These are phyloP conservation scores for Pharnaceum exiguum DNA, from an alignment of 148 eudicot species.

Conservation along the genomic window DNA sequence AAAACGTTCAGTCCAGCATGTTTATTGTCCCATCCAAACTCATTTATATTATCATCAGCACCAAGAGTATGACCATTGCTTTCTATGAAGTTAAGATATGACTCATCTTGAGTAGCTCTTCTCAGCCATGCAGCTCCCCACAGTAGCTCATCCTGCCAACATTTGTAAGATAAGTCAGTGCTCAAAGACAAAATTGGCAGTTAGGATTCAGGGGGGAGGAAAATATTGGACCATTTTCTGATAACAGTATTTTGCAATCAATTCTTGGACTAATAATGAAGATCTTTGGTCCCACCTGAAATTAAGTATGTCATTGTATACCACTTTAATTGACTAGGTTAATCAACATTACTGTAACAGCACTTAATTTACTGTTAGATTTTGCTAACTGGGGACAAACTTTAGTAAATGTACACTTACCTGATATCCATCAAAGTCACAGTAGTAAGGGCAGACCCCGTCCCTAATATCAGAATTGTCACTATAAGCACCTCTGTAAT, in stretches of 20 bases:
- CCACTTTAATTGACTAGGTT: no score
- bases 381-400: background rate
- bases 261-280: background rate
- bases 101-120: constrained; percentile 60
- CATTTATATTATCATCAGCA: constrained; percentile 76
- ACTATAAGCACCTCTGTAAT: constrained; percentile 78
- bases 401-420: constrained; percentile 24
- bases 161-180: background rate
- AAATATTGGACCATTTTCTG: constrained; percentile 8
- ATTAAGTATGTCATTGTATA: no score
- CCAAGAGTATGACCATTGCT: constrained; percentile 81
- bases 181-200: constrained; percentile 8
- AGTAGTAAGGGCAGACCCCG: constrained; percentile 87
- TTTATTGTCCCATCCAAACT: constrained; percentile 97
- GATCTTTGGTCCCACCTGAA: background rate
- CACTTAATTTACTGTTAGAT: background rate
- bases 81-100: constrained; percentile 63
- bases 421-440: constrained; percentile 95
- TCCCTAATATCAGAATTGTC: constrained; percentile 56
- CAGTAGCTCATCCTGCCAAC: constrained; percentile 73
- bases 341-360: no score
- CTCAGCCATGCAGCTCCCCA: constrained; percentile 99
- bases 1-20: constrained; percentile 95
- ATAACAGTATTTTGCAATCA: background rate
- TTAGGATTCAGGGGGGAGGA: background rate